These are phyloP conservation scores for Populus alba DNA, from an alignment of 345 rosid genomes.

Conservation along the genomic window DNA sequence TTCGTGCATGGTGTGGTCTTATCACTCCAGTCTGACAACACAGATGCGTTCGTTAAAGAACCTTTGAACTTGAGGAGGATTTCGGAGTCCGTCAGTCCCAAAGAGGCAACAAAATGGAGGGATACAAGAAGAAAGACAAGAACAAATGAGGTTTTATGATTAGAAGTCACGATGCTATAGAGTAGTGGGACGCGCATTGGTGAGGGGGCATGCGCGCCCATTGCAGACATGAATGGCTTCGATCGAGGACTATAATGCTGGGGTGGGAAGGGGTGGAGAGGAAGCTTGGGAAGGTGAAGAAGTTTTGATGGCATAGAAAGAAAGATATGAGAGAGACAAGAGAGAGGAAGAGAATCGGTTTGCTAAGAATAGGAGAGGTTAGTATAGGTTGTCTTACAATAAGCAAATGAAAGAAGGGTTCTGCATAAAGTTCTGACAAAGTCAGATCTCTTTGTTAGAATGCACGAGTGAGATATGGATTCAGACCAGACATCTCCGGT, in stretches of 20 bases:
- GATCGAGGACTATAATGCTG: constrained; percentile 11
- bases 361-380: constrained; percentile 33
- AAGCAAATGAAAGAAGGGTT: not conserved
- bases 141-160: not conserved
- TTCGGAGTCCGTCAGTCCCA: constrained; percentile 39
- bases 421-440: not conserved
- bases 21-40: constrained; percentile 47
- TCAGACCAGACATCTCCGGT: constrained; percentile 22
- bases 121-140: not conserved
- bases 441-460: constrained; percentile 11
- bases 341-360: not conserved
- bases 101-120: constrained; percentile 13
- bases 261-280: constrained; percentile 4
- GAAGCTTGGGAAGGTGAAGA: constrained; percentile 2
- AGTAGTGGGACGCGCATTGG: constrained; percentile 42
- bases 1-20: constrained; percentile 33
- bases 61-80: constrained; percentile 58
- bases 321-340: not conserved
- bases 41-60: constrained; percentile 35
- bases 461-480: not conserved
- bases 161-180: constrained; percentile 20
- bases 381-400: not conserved
- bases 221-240: constrained; percentile 32
- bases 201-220: constrained; percentile 70
- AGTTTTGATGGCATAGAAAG: constrained; percentile 28